phyloP scores from a whole-genome alignment of 2,329 filamentous ascomycete genomes.

The Scleromitrula shiraiana region DNA sequence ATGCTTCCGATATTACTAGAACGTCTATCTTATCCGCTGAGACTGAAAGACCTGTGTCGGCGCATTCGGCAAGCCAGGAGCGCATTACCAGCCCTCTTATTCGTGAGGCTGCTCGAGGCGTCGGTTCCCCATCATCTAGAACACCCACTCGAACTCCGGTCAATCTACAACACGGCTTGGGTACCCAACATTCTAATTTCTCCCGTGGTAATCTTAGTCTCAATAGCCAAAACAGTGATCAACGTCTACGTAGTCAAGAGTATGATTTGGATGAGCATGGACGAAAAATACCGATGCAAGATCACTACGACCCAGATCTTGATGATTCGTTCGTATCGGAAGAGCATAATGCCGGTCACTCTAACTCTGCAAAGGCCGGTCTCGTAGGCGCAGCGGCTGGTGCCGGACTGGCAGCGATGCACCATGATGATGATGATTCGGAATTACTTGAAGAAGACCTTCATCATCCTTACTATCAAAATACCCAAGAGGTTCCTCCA shows the following conservation, averaged over 20 bases:
- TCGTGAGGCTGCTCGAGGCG: constrained; percentile 45
- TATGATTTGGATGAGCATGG: constrained; percentile 30
- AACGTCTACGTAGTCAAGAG: constrained; percentile 33
- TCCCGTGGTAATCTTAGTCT: constrained; percentile 41
- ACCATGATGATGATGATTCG: constrained; percentile 29
- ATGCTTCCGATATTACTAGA: constrained; percentile 78
- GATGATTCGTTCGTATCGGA: constrained; percentile 22
- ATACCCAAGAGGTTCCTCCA: constrained; percentile 51
- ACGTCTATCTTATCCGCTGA: constrained; percentile 79
- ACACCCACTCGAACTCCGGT: constrained; percentile 54
- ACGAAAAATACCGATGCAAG: constrained; percentile 26
- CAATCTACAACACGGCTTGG: constrained; percentile 50
- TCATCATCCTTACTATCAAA: constrained; percentile 25
- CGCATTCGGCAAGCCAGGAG: constrained; percentile 46
- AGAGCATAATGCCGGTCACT: constrained; percentile 28
- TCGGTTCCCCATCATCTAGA: constrained; percentile 51
- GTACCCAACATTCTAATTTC: constrained; percentile 50
- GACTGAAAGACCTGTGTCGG: constrained; percentile 62
- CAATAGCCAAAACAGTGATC: constrained; percentile 36
- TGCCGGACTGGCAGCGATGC: constrained; percentile 33
- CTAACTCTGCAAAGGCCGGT: constrained; percentile 21
- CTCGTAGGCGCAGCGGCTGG: constrained; percentile 27
- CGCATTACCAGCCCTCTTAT: constrained; percentile 45
- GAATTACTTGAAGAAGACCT: constrained; percentile 12
- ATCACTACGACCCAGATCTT: constrained; percentile 16